Evolutionary conservation across 495 filamentous ascomycete species (phyloP).

Genomic region (Penicillium atrosanguineum): DNA sequence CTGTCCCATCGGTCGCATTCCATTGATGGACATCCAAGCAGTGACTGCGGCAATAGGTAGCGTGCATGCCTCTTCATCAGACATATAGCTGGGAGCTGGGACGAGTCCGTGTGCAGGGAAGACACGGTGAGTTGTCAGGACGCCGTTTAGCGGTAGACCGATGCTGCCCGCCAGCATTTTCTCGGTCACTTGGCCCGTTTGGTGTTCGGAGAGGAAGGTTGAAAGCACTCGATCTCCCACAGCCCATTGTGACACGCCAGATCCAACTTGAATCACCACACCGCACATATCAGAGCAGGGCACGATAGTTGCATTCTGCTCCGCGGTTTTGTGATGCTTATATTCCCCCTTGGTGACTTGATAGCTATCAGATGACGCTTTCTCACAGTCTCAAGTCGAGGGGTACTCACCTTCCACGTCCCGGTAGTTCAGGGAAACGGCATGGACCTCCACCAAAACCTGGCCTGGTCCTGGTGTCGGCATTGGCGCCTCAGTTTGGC

Average conservation of each 20-base stretch:
- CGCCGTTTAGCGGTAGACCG: constrained; percentile 66
- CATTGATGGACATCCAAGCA: constrained; percentile 80
- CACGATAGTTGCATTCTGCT: constrained; percentile 52
- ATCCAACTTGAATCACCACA: constrained; percentile 61
- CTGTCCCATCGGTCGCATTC: constrained; percentile 52
- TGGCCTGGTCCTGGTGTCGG: constrained; percentile 44
- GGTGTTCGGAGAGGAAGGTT: constrained; percentile 73
- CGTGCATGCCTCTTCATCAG: constrained; percentile 60
- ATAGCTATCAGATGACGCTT: not conserved
- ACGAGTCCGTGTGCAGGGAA: constrained; percentile 69
- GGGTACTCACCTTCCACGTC: constrained; percentile 52
- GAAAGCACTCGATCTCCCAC: constrained; percentile 71
- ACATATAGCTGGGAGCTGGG: constrained; percentile 58
- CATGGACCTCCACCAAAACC: constrained; percentile 54
- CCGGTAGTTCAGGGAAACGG: constrained; percentile 58
- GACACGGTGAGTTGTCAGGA: constrained; percentile 63
- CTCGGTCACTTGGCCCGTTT: constrained; percentile 56
- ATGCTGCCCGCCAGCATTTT: constrained; percentile 51
- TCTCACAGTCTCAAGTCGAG: not conserved
- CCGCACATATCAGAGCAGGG: constrained; percentile 76
- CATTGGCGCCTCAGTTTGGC: constrained; percentile 36
- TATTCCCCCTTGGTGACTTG: constrained; percentile 56
- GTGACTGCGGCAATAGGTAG: constrained; percentile 72
- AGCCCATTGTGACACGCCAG: constrained; percentile 60
- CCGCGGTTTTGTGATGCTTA: constrained; percentile 48